These are phyloP conservation scores for Tylopilus orsonianus DNA, from an alignment of 1,284 basidiomycete genomes.

Conservation along the genomic window DNA sequence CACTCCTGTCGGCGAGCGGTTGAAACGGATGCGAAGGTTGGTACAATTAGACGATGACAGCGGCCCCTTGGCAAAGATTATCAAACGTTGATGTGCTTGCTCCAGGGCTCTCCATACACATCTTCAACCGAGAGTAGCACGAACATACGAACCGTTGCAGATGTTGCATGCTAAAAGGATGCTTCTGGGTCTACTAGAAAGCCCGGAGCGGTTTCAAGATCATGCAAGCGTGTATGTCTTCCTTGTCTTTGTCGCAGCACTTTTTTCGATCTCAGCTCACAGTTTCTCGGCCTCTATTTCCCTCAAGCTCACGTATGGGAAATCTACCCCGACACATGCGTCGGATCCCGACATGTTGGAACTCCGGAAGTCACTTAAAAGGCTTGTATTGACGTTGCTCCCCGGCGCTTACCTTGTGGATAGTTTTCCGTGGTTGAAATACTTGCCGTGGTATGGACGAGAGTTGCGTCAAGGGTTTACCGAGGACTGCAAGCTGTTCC, in stretches of 20 bases:
- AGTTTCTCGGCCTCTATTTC: conserved; percentile 10
- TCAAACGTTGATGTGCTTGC: neutral
- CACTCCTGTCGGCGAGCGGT: conserved; percentile 5
- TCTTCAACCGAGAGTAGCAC: conserved; percentile 5
- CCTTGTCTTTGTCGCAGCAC: neutral
- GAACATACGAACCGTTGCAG: conserved; percentile 9
- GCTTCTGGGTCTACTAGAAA: conserved; percentile 5
- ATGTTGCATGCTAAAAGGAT: neutral
- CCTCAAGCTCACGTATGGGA: conserved; percentile 16
- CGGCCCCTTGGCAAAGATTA: no score
- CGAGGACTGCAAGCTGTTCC: conserved; percentile 6
- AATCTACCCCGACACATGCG: neutral
- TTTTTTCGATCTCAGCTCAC: neutral
- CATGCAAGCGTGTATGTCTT: conserved; percentile 4
- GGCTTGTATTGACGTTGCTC: neutral
- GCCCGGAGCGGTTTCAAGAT: neutral
- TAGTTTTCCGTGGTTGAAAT: conserved; percentile 11
- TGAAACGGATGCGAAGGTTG: conserved; percentile 10
- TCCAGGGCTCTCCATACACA: conserved; percentile 12
- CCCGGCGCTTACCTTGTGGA: conserved; percentile 15
- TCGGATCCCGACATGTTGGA: conserved; percentile 8
- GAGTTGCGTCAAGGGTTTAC: conserved; percentile 6
- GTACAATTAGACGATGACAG: neutral
- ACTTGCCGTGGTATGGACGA: conserved; percentile 13
- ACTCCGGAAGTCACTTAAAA: neutral